These are phyloP conservation scores for Ophiostoma sp. DNA, from an alignment of 2,329 filamentous ascomycete genomes.

Conservation along the genomic window DNA sequence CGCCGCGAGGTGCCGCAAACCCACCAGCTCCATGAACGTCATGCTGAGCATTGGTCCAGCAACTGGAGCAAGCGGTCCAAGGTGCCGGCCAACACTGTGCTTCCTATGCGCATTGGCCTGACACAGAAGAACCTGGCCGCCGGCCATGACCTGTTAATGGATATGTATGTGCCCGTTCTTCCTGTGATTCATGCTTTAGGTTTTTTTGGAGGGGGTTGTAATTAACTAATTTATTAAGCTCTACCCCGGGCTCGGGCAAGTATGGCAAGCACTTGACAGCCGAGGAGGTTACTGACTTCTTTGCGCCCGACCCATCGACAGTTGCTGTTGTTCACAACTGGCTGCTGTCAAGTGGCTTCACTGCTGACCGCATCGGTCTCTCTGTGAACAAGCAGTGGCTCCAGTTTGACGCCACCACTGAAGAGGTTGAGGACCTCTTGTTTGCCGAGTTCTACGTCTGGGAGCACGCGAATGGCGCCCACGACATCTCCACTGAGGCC, in stretches of 20 bases:
- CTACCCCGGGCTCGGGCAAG: not conserved
- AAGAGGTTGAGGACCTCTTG: constrained; percentile 28
- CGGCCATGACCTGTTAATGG: constrained; percentile 33
- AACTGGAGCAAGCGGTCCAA: constrained; percentile 30
- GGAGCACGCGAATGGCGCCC: constrained; percentile 21
- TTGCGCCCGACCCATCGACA: constrained; percentile 34
- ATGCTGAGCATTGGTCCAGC: constrained; percentile 25
- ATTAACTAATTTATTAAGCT: not conserved
- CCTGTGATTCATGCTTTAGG: not conserved
- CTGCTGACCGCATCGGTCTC: constrained; percentile 14
- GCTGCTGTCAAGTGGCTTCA: constrained; percentile 32
- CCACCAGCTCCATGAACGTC: constrained; percentile 34
- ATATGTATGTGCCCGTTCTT: constrained; percentile 28
- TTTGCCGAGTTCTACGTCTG: constrained; percentile 27
- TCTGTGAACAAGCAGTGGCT: constrained; percentile 27
- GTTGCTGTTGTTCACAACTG: constrained; percentile 34
- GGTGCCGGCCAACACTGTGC: constrained; percentile 28
- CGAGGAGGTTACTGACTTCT: constrained; percentile 36
- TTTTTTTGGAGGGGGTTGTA: too few species aligned
- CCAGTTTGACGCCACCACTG: constrained; percentile 27
- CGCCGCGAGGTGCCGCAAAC: constrained; percentile 26
- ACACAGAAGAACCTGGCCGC: constrained; percentile 31
- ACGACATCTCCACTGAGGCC: constrained; percentile 19
- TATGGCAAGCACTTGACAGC: constrained; percentile 33
- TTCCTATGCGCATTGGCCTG: constrained; percentile 30